phyloP scores from a whole-genome alignment of 2,329 filamentous ascomycete species.

The Diaporthe ampelina region DNA sequence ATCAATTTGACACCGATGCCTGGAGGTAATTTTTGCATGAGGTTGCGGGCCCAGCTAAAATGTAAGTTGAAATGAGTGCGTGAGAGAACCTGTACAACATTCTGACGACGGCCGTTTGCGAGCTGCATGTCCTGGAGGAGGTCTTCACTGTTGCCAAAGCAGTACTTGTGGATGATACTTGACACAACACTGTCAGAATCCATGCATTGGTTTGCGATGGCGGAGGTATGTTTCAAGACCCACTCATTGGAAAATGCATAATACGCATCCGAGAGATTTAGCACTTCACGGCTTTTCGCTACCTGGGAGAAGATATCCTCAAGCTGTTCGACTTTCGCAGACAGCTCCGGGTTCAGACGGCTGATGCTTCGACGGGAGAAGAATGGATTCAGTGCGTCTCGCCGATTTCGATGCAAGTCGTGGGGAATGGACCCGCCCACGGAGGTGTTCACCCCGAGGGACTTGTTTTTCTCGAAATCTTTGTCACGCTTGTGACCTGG shows the following conservation, averaged over 20 bases:
- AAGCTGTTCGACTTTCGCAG: background rate
- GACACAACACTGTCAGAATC: background rate
- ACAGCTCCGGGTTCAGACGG: background rate
- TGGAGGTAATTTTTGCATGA: background rate
- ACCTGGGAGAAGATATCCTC: background rate
- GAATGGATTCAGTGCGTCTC: background rate
- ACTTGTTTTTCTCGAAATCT: background rate
- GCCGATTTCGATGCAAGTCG: background rate
- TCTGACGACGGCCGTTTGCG: background rate
- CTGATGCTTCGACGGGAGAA: background rate
- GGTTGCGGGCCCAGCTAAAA: background rate
- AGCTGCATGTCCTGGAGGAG: background rate
- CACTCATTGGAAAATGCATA: background rate
- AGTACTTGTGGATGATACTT: background rate
- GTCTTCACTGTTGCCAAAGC: background rate
- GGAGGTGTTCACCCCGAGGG: background rate
- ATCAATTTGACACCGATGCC: background rate
- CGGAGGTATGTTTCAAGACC: background rate
- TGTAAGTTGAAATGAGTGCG: background rate
- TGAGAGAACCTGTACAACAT: background rate
- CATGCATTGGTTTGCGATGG: background rate
- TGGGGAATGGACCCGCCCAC: background rate
- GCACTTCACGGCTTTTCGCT: background rate
- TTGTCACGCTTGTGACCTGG: background rate
- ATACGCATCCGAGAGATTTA: background rate